Conservation (phyloP, 192 early-diverging fungal species). For the Podila verticillata region DNA sequence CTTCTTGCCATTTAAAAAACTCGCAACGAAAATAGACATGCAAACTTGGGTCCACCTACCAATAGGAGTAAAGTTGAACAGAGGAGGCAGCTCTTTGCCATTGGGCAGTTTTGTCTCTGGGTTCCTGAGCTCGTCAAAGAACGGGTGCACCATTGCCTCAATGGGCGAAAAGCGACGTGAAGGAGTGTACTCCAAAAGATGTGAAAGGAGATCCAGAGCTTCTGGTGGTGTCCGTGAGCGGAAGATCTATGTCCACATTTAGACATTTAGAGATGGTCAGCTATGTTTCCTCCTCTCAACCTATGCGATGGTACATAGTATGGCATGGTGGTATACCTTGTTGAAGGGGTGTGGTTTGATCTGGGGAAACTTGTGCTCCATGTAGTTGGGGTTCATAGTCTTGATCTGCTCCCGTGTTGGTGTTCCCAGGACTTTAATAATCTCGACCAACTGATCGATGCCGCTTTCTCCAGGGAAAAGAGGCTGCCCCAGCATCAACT, state of each 20-base stretch:
- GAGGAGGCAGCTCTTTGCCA: slow-evolving; percentile 83
- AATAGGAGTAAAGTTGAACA: slow-evolving; percentile 90
- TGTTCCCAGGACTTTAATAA: slow-evolving; percentile 98
- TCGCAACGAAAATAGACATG: background rate
- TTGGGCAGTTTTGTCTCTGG: slow-evolving; percentile 87
- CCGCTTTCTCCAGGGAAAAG: slow-evolving; percentile 98
- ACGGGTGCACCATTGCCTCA: slow-evolving; percentile 93
- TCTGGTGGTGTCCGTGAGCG: slow-evolving; percentile 84
- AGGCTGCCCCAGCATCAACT: slow-evolving; percentile 93
- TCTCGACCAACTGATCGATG: slow-evolving; percentile 98
- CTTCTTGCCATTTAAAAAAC: background rate
- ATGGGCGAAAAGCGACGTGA: slow-evolving; percentile 82
- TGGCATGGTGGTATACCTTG: slow-evolving; percentile 47
- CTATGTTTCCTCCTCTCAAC: background rate
- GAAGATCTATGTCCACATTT: slow-evolving; percentile 66
- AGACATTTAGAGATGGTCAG: background rate
- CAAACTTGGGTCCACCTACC: slow-evolving; percentile 54
- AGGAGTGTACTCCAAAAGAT: slow-evolving; percentile 93
- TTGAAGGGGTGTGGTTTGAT: slow-evolving; percentile 94
- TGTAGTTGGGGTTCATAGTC: slow-evolving; percentile 98
- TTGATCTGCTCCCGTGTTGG: slow-evolving; percentile 96
- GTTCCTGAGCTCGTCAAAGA: slow-evolving; percentile 96
- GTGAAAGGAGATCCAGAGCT: slow-evolving; percentile 86
- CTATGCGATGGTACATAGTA: background rate
- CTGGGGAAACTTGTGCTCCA: slow-evolving; percentile 98